phyloP scores from a whole-genome alignment of 2,329 filamentous ascomycete genomes.

The Plectosphaerella sp. region DNA sequence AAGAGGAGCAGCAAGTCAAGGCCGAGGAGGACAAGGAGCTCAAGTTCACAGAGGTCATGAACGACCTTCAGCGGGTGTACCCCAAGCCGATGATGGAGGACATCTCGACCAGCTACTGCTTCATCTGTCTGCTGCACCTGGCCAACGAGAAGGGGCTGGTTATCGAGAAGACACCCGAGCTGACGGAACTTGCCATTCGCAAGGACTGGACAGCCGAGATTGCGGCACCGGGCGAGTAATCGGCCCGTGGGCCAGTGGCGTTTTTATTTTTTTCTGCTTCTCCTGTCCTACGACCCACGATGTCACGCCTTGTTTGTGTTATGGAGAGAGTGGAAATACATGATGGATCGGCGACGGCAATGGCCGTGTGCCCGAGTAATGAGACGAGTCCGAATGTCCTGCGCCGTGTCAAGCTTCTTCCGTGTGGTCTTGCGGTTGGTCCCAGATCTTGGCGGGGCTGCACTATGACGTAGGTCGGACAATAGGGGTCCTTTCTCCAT shows the following conservation, averaged over 20 bases:
- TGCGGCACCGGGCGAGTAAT: constrained; percentile 33
- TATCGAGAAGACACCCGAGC: constrained; percentile 59
- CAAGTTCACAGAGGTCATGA: constrained; percentile 90
- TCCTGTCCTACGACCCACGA: no score
- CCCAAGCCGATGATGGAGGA: constrained; percentile 82
- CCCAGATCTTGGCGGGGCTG: no score
- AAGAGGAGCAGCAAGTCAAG: constrained; percentile 21
- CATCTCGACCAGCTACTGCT: constrained; percentile 90
- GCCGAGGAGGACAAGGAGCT: constrained; percentile 49
- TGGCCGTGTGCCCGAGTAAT: no score
- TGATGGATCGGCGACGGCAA: no score
- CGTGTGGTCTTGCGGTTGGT: no score
- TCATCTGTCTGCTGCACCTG: constrained; percentile 87
- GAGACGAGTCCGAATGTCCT: no score
- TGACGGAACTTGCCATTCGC: constrained; percentile 56
- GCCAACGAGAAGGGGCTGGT: constrained; percentile 89
- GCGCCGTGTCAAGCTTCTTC: no score
- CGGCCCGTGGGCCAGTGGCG: neutral
- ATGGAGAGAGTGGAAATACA: no score
- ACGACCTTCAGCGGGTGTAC: constrained; percentile 80
- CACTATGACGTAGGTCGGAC: no score
- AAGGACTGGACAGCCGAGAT: constrained; percentile 60
- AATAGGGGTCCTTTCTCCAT: no score
- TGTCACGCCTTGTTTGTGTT: no score
- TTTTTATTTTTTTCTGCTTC: no score